Evolutionary conservation across 495 filamentous ascomycete genomes (phyloP), one percentile per base, ranked within the genome.

Genomic region (Penicillium desertorum): DNA sequence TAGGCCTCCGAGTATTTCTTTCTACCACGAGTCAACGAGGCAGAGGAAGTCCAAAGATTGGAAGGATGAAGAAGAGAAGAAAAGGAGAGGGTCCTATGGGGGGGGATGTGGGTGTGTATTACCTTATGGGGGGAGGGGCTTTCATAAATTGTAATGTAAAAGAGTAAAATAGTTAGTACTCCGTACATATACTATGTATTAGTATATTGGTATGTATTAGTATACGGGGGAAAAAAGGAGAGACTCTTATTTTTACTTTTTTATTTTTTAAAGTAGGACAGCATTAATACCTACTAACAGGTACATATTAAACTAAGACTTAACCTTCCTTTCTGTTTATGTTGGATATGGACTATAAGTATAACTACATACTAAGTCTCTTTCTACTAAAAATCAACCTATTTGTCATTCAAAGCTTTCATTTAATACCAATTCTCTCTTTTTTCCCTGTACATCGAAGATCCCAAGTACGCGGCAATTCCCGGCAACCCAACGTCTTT

Each of bases 21-120:
- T 66, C 63, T 70, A 73, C 71, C 71, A 72, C 73, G 68, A 76
- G 67, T 66, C 51, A 73, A 75, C 72, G 70, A 75, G 71, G 69
- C 71, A 71, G 68, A 62, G 52, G 12, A 34, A 34, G 19, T n/a
- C 27, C 57, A 47, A 58, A 42, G 52, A 51, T 58, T 52, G 44
- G 36, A 54, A 45, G 51, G 60, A 56, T 59, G 58, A 54, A 47
- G 56, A 55, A 50, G 46, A 54, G 57, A 56, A 60, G 59, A 61
- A 48, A 58, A 62, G 61, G 59, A 64, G 60, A 63, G 57, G 51
- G 59, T 59, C 57, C 59, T 63, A 56, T 56, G 55, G 59, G 54
- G 62, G 58, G 59, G 51, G 62, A 54, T 19, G 50, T 45, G 57
- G 49, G 27, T 48, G 42, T 55, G 53, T 55, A 55, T 55, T 55